These are phyloP conservation scores for Pseudognaphalium luteoalbum DNA, from an alignment of 129 eudicot species.

Conservation along the genomic window DNA sequence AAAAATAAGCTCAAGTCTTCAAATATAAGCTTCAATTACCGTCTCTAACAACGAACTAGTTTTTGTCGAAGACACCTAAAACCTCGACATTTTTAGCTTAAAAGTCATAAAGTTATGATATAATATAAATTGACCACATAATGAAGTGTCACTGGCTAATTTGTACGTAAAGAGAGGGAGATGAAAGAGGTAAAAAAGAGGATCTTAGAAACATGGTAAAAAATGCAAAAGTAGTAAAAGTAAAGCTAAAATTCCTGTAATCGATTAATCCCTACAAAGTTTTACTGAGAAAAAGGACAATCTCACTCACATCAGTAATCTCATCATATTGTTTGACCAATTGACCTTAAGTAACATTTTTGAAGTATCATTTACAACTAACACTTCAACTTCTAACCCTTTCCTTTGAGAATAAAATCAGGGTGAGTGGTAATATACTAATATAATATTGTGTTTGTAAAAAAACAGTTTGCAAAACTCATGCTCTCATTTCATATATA, in stretches of 20 bases:
- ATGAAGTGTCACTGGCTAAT: not conserved
- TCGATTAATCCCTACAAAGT: conserved; percentile 8
- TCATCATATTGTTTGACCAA: not conserved
- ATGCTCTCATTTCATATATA: no score
- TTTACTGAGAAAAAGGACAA: conserved; percentile 9
- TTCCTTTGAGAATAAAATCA: no score
- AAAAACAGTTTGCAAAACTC: no score
- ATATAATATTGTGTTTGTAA: no score
- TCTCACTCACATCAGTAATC: not conserved
- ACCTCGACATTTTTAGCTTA: not conserved
- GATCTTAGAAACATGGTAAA: conserved; percentile 1
- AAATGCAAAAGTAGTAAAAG: conserved; percentile 25
- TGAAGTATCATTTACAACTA: no score
- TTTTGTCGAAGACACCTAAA: not conserved
- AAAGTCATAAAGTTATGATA: not conserved
- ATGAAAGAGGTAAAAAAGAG: not conserved
- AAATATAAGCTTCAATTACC: no score
- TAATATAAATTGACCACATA: not conserved
- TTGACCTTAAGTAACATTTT: no score
- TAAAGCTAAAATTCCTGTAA: not conserved
- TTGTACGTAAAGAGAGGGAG: not conserved
- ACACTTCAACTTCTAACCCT: no score
- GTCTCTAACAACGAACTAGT: no score
- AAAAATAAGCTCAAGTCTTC: no score
- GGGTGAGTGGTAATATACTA: no score